Evolutionary conservation across 495 filamentous ascomycete genomes (phyloP).

Genomic region (Cryomyces minteri): DNA sequence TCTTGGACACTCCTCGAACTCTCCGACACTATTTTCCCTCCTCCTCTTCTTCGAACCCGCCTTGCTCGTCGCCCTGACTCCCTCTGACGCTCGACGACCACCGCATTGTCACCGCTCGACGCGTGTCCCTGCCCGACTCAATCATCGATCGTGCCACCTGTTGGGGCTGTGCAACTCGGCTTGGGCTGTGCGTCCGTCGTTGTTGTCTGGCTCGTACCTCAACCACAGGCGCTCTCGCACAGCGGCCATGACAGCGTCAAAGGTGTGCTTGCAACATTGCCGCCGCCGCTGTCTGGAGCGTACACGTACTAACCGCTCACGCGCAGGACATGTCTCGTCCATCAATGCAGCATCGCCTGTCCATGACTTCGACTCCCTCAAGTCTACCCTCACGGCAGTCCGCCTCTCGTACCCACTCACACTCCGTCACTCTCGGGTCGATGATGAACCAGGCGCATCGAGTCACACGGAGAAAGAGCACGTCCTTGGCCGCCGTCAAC

Average conservation of each 20-base stretch:
- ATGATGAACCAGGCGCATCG: constrained; percentile 72
- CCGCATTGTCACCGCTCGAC: no score
- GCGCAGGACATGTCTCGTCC: constrained; percentile 14
- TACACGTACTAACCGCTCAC: background rate
- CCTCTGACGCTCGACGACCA: no score
- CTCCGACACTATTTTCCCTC: no score
- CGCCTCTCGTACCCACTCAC: constrained; percentile 58
- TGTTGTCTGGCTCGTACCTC: no score
- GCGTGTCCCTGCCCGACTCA: no score
- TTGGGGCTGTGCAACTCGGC: no score
- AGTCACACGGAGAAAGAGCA: constrained; percentile 86
- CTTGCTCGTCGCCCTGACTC: no score
- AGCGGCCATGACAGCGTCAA: constrained; percentile 5
- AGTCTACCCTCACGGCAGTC: constrained; percentile 24
- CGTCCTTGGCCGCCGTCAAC: constrained; percentile 52
- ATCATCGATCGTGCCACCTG: no score
- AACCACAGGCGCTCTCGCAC: background rate
- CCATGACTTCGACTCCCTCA: constrained; percentile 16
- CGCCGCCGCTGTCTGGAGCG: background rate
- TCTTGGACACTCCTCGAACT: no score
- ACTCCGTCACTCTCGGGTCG: constrained; percentile 62
- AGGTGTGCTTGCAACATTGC: constrained; percentile 1
- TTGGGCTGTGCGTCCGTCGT: no score
- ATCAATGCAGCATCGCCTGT: constrained; percentile 23
- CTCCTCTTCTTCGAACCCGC: no score